Conservation (phyloP, 75 land plant genomes). For the Gnetum montanum region DNA sequence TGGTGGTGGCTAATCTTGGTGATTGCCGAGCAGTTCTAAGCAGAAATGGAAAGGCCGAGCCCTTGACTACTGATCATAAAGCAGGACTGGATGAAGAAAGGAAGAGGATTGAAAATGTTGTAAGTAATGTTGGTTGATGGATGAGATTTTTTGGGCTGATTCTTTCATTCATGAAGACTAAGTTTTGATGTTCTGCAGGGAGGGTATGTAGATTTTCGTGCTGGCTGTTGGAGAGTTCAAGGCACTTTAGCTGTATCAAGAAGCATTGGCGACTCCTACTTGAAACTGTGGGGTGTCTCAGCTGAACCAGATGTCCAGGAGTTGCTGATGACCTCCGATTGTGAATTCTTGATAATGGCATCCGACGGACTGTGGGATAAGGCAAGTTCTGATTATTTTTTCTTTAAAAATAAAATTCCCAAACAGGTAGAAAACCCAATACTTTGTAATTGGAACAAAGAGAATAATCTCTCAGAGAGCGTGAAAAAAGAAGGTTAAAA, state of each 20-base stretch:
- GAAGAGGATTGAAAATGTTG: conserved; percentile 40
- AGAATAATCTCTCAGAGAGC: background rate
- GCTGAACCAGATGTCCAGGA: conserved; percentile 44
- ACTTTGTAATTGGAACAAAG: too few relatives aligned
- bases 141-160: too few relatives aligned
- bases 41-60: conserved; percentile 38
- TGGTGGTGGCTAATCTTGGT: conserved; percentile 60
- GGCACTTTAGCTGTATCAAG: conserved; percentile 65
- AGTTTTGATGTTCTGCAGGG: conserved; percentile 30
- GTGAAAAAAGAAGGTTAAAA: background rate
- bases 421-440: too few relatives aligned
- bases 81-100: conserved; percentile 44
- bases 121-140: too few relatives aligned
- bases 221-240: conserved; percentile 68
- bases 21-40: conserved; percentile 67
- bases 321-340: conserved; percentile 32
- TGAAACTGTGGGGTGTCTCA: conserved; percentile 55
- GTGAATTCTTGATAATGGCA: conserved; percentile 57
- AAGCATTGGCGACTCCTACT: conserved; percentile 49
- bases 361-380: conserved; percentile 83
- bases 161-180: too few relatives aligned
- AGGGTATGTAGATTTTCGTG: conserved; percentile 37
- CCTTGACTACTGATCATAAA: conserved; percentile 51
- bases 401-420: background rate
- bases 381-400: too few relatives aligned